phyloP scores from a whole-genome alignment of 2,329 filamentous ascomycete genomes.

The Exophiala aquamarina region DNA sequence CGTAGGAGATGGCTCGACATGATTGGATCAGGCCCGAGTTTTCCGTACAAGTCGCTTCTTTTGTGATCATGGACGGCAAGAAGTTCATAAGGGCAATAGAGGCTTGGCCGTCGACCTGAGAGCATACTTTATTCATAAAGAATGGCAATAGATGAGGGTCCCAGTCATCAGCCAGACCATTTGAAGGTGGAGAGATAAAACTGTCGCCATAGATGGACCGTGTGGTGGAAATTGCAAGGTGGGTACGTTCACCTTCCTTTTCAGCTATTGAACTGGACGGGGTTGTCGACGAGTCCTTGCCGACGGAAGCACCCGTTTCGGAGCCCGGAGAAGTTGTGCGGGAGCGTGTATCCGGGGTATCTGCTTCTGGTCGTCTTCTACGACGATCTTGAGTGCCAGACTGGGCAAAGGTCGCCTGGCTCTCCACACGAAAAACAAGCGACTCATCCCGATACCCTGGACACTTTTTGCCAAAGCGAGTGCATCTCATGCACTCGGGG shows the following conservation, averaged over 20 bases:
- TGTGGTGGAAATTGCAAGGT: no score
- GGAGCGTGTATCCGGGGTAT: no score
- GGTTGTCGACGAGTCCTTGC: no score
- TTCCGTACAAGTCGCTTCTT: background rate
- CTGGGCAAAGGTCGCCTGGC: constrained; percentile 10
- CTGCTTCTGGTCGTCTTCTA: constrained; percentile 1
- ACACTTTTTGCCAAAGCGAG: constrained; percentile 28
- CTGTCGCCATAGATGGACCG: constrained; percentile 4
- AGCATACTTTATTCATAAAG: constrained; percentile 13
- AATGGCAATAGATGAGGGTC: constrained; percentile 8
- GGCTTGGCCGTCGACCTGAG: background rate
- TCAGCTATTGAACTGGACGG: no score
- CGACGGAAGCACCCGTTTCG: no score
- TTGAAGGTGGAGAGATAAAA: constrained; percentile 1
- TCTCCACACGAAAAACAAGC: constrained; percentile 34
- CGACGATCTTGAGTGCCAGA: constrained; percentile 14
- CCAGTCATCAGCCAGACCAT: constrained; percentile 11
- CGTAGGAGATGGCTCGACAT: constrained; percentile 17
- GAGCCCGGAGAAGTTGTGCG: no score
- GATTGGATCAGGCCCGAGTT: constrained; percentile 14
- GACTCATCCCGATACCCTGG: constrained; percentile 35
- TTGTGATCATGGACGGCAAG: constrained; percentile 15
- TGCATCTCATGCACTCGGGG: constrained; percentile 27
- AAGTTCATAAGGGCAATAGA: constrained; percentile 9
- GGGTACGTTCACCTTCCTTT: no score